These are phyloP conservation scores for Aspergillus sp. DNA, from an alignment of 2,329 filamentous ascomycete species.

Conservation along the genomic window DNA sequence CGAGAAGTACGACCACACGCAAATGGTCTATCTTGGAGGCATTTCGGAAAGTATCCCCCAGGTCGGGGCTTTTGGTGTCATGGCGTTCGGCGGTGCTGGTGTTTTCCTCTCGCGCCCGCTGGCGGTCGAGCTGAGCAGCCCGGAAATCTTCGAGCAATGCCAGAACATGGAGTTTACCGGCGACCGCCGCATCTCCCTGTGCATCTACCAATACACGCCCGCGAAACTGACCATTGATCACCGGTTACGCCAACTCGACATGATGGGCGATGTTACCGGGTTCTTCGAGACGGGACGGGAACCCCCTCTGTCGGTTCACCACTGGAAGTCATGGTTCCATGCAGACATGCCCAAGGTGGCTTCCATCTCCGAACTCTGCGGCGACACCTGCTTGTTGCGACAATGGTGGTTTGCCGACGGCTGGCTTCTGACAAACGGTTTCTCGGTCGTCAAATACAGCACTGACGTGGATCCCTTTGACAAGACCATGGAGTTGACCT, in stretches of 20 bases:
- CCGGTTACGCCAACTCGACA: constrained; percentile 53
- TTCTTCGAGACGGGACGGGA: constrained; percentile 53
- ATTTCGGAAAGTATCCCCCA: constrained; percentile 52
- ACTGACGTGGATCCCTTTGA: constrained; percentile 38
- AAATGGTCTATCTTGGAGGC: constrained; percentile 50
- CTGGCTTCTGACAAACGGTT: constrained; percentile 54
- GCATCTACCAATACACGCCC: constrained; percentile 50
- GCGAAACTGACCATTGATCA: constrained; percentile 51
- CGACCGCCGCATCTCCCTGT: constrained; percentile 53
- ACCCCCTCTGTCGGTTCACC: constrained; percentile 52
- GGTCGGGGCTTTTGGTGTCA: constrained; percentile 49
- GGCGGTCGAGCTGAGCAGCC: constrained; percentile 40
- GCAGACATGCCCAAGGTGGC: constrained; percentile 46
- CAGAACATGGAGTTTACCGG: constrained; percentile 42
- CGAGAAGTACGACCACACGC: constrained; percentile 42
- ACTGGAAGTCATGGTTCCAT: constrained; percentile 36
- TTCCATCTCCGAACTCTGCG: constrained; percentile 47
- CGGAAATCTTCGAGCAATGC: constrained; percentile 43
- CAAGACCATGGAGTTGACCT: constrained; percentile 49
- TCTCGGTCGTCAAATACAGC: constrained; percentile 49
- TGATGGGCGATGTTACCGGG: constrained; percentile 49
- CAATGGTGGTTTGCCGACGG: constrained; percentile 45
- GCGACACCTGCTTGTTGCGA: constrained; percentile 51
- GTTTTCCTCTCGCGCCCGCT: constrained; percentile 53
- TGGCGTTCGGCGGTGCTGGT: constrained; percentile 57